A percentile compares a stretch with the other conserved stretches of the same genome.
Evolutionary conservation across 2,329 filamentous ascomycete species (phyloP).

Genomic region (Sporothrix dimorphospora): DNA sequence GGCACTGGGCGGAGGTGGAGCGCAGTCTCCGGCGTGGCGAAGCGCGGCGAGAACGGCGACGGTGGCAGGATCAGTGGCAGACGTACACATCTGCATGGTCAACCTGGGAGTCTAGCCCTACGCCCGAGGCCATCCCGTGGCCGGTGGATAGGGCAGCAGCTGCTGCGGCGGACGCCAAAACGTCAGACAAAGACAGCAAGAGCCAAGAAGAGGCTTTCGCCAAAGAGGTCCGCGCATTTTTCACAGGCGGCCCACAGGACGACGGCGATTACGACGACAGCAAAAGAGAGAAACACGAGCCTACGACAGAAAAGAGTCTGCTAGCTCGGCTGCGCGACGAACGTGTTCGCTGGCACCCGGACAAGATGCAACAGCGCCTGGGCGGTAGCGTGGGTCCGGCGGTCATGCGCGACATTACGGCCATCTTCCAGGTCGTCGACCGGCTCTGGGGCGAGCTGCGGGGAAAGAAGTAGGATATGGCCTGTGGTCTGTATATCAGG

Average conservation of each 20-base stretch:
- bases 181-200: background rate
- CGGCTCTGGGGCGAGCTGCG: slow-evolving; percentile 71
- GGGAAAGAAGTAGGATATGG: slow-evolving; percentile 33
- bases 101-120: slow-evolving; percentile 49
- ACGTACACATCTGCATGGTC: slow-evolving; percentile 68
- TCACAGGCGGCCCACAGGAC: slow-evolving; percentile 53
- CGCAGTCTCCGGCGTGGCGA: slow-evolving; percentile 68
- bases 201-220: slow-evolving; percentile 39
- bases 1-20: slow-evolving; percentile 61
- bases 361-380: slow-evolving; percentile 92
- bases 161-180: background rate
- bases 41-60: slow-evolving; percentile 58
- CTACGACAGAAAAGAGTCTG: slow-evolving; percentile 51
- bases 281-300: background rate
- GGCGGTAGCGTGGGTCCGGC: slow-evolving; percentile 69
- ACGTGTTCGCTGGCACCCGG: slow-evolving; percentile 92
- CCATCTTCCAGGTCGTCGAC: slow-evolving; percentile 90
- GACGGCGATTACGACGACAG: slow-evolving; percentile 28
- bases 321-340: slow-evolving; percentile 72
- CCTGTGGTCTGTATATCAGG: background rate
- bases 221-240: slow-evolving; percentile 69
- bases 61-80: slow-evolving; percentile 64
- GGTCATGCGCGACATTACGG: slow-evolving; percentile 79
- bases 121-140: slow-evolving; percentile 60
- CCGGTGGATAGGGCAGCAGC: slow-evolving; percentile 57